phyloP scores from a whole-genome alignment of 1,284 basidiomycete genomes.

The Microbotryum silenes-acaulis region DNA sequence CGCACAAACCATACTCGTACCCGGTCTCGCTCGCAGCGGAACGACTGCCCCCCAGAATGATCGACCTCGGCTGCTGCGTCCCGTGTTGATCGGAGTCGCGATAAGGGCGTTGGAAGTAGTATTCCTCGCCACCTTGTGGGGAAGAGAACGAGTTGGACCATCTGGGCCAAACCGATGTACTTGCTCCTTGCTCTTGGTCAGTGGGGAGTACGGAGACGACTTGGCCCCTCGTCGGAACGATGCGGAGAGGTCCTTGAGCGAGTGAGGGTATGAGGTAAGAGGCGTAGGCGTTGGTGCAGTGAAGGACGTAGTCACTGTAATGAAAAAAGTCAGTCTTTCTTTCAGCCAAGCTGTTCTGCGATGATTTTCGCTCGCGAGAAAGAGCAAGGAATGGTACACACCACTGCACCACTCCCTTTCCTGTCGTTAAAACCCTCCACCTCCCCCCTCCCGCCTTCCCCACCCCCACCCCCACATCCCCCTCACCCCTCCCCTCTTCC shows the following conservation, averaged over 20 bases:
- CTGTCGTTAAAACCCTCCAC: too few relatives aligned
- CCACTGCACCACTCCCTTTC: too few relatives aligned
- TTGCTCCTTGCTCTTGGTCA: too few relatives aligned
- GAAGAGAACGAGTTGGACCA: slow-evolving; percentile 28
- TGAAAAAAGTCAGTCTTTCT: too few relatives aligned
- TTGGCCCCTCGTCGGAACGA: slow-evolving; percentile 67
- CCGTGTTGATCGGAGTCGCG: slow-evolving; percentile 67
- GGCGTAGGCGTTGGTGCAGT: slow-evolving; percentile 72
- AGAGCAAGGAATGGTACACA: too few relatives aligned
- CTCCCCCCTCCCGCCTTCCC: too few relatives aligned
- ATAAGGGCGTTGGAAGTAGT: slow-evolving; percentile 68
- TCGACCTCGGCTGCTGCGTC: slow-evolving; percentile 48
- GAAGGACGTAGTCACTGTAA: slow-evolving; percentile 55
- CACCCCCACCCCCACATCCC: too few relatives aligned
- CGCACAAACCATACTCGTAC: slow-evolving; percentile 52
- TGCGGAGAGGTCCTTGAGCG: slow-evolving; percentile 49
- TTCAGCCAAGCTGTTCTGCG: too few relatives aligned
- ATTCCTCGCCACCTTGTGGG: slow-evolving; percentile 53
- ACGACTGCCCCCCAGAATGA: slow-evolving; percentile 67
- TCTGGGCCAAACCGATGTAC: not conserved
- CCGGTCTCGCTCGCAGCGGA: slow-evolving; percentile 43
- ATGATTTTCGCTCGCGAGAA: too few relatives aligned
- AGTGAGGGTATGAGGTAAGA: slow-evolving; percentile 60
- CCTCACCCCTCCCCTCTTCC: too few relatives aligned
- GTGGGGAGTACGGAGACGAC: slow-evolving; percentile 56